Conservation (phyloP, 2,329 filamentous ascomycete genomes). For the Alternaria sp. region DNA sequence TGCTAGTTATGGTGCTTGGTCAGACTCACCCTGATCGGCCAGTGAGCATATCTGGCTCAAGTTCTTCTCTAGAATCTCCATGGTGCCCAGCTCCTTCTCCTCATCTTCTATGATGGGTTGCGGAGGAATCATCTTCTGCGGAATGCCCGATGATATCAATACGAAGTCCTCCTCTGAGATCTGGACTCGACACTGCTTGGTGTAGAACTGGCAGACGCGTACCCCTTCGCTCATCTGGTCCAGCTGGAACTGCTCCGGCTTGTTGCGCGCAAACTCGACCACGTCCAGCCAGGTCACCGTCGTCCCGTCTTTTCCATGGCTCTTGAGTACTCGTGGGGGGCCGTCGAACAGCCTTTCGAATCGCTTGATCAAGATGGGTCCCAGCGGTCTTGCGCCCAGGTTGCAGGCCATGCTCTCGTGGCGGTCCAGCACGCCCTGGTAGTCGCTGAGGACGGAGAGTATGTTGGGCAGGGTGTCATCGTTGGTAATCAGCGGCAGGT, state of each 20-base stretch:
- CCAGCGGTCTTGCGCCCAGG: constrained; percentile 82
- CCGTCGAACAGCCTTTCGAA: constrained; percentile 89
- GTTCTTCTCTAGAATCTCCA: constrained; percentile 84
- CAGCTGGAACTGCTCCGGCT: constrained; percentile 79
- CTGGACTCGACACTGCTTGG: constrained; percentile 82
- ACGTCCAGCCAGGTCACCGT: constrained; percentile 85
- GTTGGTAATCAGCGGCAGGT: constrained; percentile 68
- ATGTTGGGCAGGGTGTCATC: constrained; percentile 79
- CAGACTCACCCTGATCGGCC: constrained; percentile 73
- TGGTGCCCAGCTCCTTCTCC: constrained; percentile 81
- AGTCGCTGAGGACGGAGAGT: constrained; percentile 76
- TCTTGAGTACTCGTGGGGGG: constrained; percentile 73
- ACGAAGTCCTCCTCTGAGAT: constrained; percentile 90
- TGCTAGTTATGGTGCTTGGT: background rate
- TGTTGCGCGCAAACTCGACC: constrained; percentile 82
- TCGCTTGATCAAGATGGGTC: constrained; percentile 82
- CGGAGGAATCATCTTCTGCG: constrained; percentile 82
- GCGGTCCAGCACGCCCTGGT: constrained; percentile 84
- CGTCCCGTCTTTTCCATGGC: constrained; percentile 67
- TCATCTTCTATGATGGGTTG: constrained; percentile 87
- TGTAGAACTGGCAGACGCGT: constrained; percentile 81
- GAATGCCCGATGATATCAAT: constrained; percentile 81
- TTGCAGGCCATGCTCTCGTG: constrained; percentile 89
- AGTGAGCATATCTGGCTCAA: constrained; percentile 79
- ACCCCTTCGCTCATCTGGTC: constrained; percentile 73